These are phyloP conservation scores for Cerrena zonata DNA, from an alignment of 1,284 basidiomycete genomes.

Conservation along the genomic window DNA sequence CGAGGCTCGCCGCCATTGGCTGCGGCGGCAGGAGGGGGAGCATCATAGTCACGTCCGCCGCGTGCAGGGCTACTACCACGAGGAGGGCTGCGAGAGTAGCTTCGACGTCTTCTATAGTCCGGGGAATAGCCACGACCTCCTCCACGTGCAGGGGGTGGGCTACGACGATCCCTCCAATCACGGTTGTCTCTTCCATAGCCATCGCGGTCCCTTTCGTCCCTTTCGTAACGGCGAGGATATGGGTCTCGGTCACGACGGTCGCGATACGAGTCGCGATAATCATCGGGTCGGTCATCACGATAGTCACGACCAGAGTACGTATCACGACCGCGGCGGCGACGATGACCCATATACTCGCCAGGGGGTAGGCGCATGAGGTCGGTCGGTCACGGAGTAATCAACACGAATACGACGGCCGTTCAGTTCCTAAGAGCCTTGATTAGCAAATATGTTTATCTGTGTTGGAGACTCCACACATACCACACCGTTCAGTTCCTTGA, in stretches of 20 bases:
- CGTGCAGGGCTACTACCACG: conserved; percentile 64
- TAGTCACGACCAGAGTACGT: conserved; percentile 42
- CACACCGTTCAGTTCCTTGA: conserved; percentile 87
- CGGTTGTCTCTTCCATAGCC: conserved; percentile 35
- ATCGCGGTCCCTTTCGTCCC: conserved; percentile 52
- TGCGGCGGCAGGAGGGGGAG: conserved; percentile 22
- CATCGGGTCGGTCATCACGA: conserved; percentile 36
- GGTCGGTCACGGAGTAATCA: conserved; percentile 90
- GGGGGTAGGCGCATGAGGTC: conserved; percentile 94
- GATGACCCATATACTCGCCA: conserved; percentile 94
- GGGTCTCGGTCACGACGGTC: conserved; percentile 36
- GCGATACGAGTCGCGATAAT: conserved; percentile 45
- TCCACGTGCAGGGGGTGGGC: conserved; percentile 53
- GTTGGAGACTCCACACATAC: conserved; percentile 44
- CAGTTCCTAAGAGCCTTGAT: conserved; percentile 57
- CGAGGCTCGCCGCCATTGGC: conserved; percentile 24
- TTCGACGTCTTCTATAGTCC: conserved; percentile 66
- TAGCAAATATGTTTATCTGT: conserved; percentile 12
- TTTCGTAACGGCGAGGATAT: conserved; percentile 41
- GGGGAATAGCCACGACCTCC: conserved; percentile 58
- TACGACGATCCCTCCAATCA: conserved; percentile 56
- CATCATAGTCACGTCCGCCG: conserved; percentile 38
- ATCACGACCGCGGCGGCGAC: conserved; percentile 65
- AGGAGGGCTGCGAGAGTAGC: conserved; percentile 74
- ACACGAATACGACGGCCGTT: conserved; percentile 95